These are phyloP conservation scores for Russula brevipes DNA, from an alignment of 768 basidiomycete species.

Conservation along the genomic window DNA sequence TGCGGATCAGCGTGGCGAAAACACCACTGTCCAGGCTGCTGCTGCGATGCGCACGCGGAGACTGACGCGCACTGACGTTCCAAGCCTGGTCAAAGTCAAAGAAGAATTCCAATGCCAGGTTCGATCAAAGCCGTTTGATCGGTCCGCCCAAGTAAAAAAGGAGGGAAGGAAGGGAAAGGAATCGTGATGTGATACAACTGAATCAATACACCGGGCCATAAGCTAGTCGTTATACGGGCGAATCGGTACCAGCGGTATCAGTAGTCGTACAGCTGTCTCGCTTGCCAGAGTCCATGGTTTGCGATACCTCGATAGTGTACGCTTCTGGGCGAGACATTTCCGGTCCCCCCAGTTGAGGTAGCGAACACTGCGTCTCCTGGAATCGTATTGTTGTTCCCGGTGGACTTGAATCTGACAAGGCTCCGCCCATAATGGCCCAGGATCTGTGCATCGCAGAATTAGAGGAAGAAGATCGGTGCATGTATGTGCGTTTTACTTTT, in stretches of 20 bases:
- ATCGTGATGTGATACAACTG: not conserved
- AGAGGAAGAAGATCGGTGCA: not conserved
- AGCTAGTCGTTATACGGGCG: not conserved
- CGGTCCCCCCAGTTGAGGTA: not conserved
- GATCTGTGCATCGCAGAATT: not conserved
- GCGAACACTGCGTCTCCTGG: not conserved
- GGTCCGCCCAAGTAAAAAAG: not conserved
- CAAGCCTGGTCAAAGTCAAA: not conserved
- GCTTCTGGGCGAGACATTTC: not conserved
- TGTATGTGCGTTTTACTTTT: not conserved
- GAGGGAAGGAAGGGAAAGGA: not conserved
- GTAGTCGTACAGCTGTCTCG: not conserved
- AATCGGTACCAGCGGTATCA: not conserved
- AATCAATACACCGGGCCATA: not conserved
- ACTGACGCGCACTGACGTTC: not conserved
- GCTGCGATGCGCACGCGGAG: not conserved
- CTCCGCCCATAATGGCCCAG: not conserved
- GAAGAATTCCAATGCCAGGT: no score
- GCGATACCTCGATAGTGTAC: not conserved
- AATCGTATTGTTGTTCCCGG: constrained; percentile 2
- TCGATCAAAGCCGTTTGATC: not conserved
- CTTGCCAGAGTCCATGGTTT: not conserved
- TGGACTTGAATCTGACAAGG: not conserved
- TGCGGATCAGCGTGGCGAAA: not conserved
- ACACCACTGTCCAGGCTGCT: not conserved